Percentiles rank a stretch among this genome's conserved stretches.
Conservation (phyloP, 345 rosid genomes). For the Brassica nigra region DNA sequence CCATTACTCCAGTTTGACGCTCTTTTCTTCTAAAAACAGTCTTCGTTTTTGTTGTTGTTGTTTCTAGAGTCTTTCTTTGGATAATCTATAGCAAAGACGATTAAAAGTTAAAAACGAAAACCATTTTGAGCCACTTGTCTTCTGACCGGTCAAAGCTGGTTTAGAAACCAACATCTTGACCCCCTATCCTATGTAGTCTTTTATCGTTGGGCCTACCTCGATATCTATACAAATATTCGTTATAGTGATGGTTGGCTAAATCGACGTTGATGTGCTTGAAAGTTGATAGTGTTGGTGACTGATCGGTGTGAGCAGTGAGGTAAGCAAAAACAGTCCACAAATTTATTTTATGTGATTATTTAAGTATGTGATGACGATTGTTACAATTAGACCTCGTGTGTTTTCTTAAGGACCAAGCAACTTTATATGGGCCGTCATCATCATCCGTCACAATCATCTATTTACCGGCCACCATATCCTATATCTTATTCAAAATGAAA, state of each 20-base stretch:
- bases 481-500: slow-evolving; percentile 1
- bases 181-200: not conserved
- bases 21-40: not conserved
- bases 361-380: not conserved
- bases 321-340: slow-evolving; percentile 24
- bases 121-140: not conserved
- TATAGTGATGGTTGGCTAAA: not conserved
- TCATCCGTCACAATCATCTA: slow-evolving; percentile 35
- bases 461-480: slow-evolving; percentile 23
- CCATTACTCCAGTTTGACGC: not conserved
- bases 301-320: slow-evolving; percentile 13
- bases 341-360: not conserved
- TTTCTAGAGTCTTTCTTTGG: not conserved
- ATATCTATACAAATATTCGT: slow-evolving; percentile 7
- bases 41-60: not conserved
- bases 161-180: not conserved
- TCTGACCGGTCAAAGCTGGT: not conserved
- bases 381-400: slow-evolving; percentile 32
- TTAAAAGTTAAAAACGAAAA: not conserved
- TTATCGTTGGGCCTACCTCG: not conserved
- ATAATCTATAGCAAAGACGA: not conserved
- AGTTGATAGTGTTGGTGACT: slow-evolving; percentile 17
- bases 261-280: slow-evolving; percentile 31
- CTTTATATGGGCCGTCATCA: slow-evolving; percentile 38
- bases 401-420: slow-evolving; percentile 46